Conservation (phyloP, 805 yeast species). For the Phaffomyces antillensis region DNA sequence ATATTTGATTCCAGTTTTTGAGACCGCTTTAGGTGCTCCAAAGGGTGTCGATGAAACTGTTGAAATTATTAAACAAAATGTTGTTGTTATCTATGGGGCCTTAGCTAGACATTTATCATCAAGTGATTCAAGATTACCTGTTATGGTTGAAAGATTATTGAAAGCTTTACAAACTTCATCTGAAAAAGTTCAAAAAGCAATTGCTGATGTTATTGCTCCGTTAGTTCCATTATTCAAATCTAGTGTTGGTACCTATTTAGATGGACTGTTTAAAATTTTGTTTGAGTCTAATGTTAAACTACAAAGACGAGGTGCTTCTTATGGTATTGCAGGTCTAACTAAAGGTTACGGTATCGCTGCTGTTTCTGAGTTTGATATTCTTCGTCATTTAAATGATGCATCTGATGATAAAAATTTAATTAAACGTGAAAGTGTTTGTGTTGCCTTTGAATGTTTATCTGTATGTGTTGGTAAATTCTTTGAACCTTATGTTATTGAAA, state of each 20-base stretch:
- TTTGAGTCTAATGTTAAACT: constrained; percentile 41
- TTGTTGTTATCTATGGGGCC: constrained; percentile 83
- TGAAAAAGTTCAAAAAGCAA: constrained; percentile 83
- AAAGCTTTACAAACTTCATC: constrained; percentile 80
- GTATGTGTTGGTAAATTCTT: constrained; percentile 66
- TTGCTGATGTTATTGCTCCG: constrained; percentile 81
- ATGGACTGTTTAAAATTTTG: constrained; percentile 50
- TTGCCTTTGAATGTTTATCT: constrained; percentile 80
- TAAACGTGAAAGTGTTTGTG: constrained; percentile 81
- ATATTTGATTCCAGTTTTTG: constrained; percentile 73
- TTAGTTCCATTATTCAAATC: constrained; percentile 53
- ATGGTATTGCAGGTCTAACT: constrained; percentile 90
- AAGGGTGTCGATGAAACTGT: constrained; percentile 41
- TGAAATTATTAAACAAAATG: constrained; percentile 67
- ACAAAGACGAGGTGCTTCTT: constrained; percentile 85
- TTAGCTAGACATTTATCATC: constrained; percentile 76
- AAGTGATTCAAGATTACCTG: constrained; percentile 56
- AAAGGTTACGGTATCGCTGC: constrained; percentile 84
- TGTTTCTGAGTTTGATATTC: constrained; percentile 67
- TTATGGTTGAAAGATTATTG: constrained; percentile 62
- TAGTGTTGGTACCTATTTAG: constrained; percentile 47
- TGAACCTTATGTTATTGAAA: constrained; percentile 91
- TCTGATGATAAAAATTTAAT: constrained; percentile 75
- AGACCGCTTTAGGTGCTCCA: constrained; percentile 47
- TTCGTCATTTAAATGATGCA: constrained; percentile 70